Conservation (phyloP, 495 filamentous ascomycete species). For the Lasiosphaeriaceae sp. region DNA sequence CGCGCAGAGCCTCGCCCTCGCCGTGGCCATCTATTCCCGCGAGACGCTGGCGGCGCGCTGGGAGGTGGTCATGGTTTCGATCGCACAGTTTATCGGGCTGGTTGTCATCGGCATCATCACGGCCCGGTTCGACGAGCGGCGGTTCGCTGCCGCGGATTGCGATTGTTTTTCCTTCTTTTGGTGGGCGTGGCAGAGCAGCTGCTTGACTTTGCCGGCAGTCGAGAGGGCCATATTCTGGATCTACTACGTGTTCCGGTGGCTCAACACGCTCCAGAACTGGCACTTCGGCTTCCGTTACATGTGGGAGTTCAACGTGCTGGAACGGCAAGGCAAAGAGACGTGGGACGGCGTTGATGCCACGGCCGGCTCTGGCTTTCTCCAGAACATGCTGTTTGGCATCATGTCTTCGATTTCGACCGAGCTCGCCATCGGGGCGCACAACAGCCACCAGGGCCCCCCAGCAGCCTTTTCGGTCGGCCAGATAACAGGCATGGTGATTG, state of each 20-base stretch:
- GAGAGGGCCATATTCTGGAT: constrained; percentile 17
- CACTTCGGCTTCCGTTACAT: constrained; percentile 13
- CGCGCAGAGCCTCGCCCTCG: constrained; percentile 18
- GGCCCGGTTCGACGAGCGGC: constrained; percentile 9
- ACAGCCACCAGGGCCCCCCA: neutral
- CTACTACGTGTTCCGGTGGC: constrained; percentile 20
- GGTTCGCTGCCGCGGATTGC: constrained; percentile 8
- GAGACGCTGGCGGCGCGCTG: constrained; percentile 23
- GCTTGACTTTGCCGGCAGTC: constrained; percentile 2
- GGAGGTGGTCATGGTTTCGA: constrained; percentile 15
- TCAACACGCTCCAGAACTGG: constrained; percentile 15
- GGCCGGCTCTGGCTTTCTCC: neutral
- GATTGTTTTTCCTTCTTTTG: constrained; percentile 24
- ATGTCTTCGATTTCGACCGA: neutral
- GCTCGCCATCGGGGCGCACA: neutral
- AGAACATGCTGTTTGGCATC: neutral
- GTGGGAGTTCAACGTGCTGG: constrained; percentile 6
- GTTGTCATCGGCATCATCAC: constrained; percentile 18
- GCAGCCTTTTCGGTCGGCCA: constrained; percentile 19
- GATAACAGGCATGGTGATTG: constrained; percentile 18
- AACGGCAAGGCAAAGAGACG: neutral
- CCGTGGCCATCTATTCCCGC: constrained; percentile 18
- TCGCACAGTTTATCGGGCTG: constrained; percentile 17
- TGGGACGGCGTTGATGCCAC: neutral
- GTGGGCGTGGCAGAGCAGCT: constrained; percentile 24